These are phyloP conservation scores for Nigrospora sphaerica DNA, from an alignment of 2,329 filamentous ascomycete genomes.

Conservation along the genomic window DNA sequence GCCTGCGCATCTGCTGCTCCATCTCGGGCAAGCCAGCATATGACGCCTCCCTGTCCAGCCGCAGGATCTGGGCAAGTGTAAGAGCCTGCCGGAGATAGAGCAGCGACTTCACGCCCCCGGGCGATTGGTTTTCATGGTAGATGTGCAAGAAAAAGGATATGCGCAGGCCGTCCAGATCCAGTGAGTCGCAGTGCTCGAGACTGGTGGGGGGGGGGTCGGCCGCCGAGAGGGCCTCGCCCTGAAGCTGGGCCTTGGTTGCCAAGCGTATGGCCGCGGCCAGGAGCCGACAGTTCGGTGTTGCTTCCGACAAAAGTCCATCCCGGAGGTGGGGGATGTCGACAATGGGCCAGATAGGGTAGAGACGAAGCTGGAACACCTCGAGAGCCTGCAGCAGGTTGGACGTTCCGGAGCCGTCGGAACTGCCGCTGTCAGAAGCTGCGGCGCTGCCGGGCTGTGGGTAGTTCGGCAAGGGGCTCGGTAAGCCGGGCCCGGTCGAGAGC, in stretches of 20 bases:
- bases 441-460: not conserved
- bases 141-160: slow-evolving; percentile 45
- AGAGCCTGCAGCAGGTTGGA: slow-evolving; percentile 21
- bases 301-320: slow-evolving; percentile 26
- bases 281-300: slow-evolving; percentile 13
- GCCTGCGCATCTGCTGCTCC: slow-evolving; percentile 36
- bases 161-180: slow-evolving; percentile 32
- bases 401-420: not conserved
- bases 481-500: slow-evolving; percentile 3
- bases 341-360: slow-evolving; percentile 46
- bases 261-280: slow-evolving; percentile 39
- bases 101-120: slow-evolving; percentile 37
- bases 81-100: slow-evolving; percentile 43
- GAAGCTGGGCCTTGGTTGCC: slow-evolving; percentile 41
- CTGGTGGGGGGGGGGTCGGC: slow-evolving; percentile 4
- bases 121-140: slow-evolving; percentile 40
- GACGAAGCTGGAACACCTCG: slow-evolving; percentile 38
- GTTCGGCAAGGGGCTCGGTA: not conserved
- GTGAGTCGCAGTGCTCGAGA: slow-evolving; percentile 6
- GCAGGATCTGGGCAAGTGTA: slow-evolving; percentile 42
- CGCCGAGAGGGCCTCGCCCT: slow-evolving; percentile 24
- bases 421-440: not conserved
- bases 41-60: slow-evolving; percentile 34
- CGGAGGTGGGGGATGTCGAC: slow-evolving; percentile 36
- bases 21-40: slow-evolving; percentile 25